phyloP scores from a whole-genome alignment of 2,329 filamentous ascomycete genomes.

The Magnaporthales sp. region DNA sequence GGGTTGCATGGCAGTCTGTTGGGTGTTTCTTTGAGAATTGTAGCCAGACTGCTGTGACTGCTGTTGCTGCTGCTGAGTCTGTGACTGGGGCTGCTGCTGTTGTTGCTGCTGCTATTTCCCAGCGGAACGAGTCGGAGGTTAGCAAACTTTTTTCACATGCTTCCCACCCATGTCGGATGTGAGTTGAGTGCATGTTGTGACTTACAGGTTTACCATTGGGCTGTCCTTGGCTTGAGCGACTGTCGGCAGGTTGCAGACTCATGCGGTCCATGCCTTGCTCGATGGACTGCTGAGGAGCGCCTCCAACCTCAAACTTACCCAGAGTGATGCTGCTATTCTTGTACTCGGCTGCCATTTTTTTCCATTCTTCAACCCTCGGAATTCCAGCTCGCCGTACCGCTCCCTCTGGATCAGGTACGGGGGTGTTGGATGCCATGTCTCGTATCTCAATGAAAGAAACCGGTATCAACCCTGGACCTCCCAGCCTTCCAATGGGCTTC shows the following conservation, averaged over 20 bases:
- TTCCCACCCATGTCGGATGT: neutral
- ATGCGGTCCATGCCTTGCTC: constrained; percentile 69
- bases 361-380: constrained; percentile 96
- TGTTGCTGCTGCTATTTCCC: constrained; percentile 16
- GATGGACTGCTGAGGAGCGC: constrained; percentile 37
- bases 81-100: constrained; percentile 21
- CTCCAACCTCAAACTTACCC: constrained; percentile 70
- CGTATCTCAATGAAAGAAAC: constrained; percentile 95
- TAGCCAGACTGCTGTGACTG: constrained; percentile 26
- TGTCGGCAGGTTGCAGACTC: constrained; percentile 55
- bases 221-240: constrained; percentile 1
- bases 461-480: constrained; percentile 88
- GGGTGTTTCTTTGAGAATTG: constrained; percentile 24
- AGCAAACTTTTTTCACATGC: neutral
- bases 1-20: constrained; percentile 12
- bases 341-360: constrained; percentile 98
- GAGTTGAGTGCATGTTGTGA: neutral
- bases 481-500: constrained; percentile 96
- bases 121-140: neutral
- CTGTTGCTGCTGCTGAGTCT: constrained; percentile 26
- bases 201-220: constrained; percentile 4
- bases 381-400: constrained; percentile 85
- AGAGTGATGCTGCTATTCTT: constrained; percentile 98
- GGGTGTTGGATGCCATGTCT: constrained; percentile 81
- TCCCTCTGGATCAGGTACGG: constrained; percentile 73